Conservation (phyloP, 106 monocot species). For the Cymbidium sinense region DNA sequence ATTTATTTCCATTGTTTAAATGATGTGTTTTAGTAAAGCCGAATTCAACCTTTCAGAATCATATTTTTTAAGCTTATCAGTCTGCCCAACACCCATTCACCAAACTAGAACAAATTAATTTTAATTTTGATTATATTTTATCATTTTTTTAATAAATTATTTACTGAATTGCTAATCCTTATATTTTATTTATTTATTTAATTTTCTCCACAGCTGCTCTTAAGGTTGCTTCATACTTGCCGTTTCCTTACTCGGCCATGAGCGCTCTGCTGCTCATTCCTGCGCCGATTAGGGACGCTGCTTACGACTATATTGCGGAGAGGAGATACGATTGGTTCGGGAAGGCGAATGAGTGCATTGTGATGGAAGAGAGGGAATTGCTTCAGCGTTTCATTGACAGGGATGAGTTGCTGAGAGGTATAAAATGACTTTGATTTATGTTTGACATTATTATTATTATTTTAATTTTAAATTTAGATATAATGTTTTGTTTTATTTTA, state of each 20-base stretch:
- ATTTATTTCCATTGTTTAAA: too few species aligned
- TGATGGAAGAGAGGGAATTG: conserved; percentile 51
- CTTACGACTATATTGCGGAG: conserved; percentile 65
- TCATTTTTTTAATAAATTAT: not conserved
- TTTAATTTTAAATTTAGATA: too few species aligned
- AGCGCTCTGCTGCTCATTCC: conserved; percentile 52
- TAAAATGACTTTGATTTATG: not conserved
- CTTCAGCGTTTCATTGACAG: conserved; percentile 80
- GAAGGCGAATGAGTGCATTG: conserved; percentile 61
- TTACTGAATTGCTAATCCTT: not conserved
- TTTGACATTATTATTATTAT: too few species aligned
- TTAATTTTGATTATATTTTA: not conserved
- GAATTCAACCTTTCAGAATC: too few species aligned
- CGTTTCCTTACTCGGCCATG: conserved; percentile 52
- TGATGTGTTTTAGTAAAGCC: too few species aligned
- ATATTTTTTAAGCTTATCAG: too few species aligned
- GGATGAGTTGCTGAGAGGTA: conserved; percentile 45
- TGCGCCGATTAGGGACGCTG: conserved; percentile 47
- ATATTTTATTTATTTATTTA: not conserved
- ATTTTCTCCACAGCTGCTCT: conserved; percentile 46
- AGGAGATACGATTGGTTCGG: conserved; percentile 66
- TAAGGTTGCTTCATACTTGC: conserved; percentile 66
- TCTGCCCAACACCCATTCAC: too few species aligned
- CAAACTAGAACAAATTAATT: too few species aligned
- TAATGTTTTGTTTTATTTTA: too few species aligned